A percentile compares a stretch with the other conserved stretches of the same genome.
Evolutionary conservation across 371 early-diverging fungal genomes (phyloP).

Genomic region (Batkoa obscura): DNA sequence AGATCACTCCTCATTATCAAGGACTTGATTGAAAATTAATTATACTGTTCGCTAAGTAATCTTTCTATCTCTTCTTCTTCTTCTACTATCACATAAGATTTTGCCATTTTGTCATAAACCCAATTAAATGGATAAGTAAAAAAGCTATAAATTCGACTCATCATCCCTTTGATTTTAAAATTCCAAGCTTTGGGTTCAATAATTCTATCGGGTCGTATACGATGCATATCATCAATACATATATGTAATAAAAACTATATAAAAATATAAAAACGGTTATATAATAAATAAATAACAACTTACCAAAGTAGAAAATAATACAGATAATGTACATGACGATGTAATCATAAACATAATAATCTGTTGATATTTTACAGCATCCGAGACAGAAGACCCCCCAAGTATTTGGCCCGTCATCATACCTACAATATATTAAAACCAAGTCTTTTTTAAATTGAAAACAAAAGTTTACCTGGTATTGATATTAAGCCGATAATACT

Average conservation of each 20-base stretch:
- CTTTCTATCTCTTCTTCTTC: no score
- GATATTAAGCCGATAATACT: slow-evolving; percentile 13
- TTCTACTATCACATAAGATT: no score
- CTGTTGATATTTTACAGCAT: slow-evolving; percentile 10
- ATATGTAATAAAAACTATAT: not conserved
- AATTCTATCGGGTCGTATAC: not conserved
- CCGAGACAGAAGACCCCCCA: slow-evolving; percentile 10
- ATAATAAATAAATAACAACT: not conserved
- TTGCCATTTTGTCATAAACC: no score
- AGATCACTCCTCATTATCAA: no score
- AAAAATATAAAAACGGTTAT: not conserved
- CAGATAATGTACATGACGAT: slow-evolving; percentile 7
- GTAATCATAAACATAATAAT: slow-evolving; percentile 14
- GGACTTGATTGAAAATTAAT: no score
- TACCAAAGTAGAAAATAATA: not conserved
- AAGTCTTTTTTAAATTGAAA: not conserved
- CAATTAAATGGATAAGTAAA: no score
- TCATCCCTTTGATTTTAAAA: no score
- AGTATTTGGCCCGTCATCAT: slow-evolving; percentile 13
- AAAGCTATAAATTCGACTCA: no score
- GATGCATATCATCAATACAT: slow-evolving; percentile 1
- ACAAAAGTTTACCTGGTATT: slow-evolving; percentile 9
- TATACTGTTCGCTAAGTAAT: no score
- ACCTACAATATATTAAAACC: not conserved
- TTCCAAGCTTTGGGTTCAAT: not conserved